Conservation (phyloP, 2,329 filamentous ascomycete genomes). For the Nigrospora oryzae region DNA sequence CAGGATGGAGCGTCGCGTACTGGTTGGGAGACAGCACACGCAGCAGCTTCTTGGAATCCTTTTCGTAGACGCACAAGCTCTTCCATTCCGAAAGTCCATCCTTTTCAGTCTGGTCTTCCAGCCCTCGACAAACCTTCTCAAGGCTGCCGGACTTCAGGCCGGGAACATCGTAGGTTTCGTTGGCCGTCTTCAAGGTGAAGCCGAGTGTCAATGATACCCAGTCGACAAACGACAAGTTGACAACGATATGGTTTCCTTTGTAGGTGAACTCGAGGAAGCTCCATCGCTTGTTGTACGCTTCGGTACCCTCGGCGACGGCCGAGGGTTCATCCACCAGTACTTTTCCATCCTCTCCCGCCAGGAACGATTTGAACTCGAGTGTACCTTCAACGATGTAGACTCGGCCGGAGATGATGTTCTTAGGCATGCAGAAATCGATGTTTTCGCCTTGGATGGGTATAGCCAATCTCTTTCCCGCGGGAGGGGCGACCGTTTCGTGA, state of each 20-base stretch:
- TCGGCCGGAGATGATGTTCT: too few relatives aligned
- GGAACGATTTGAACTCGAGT: too few relatives aligned
- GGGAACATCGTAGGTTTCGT: conserved; percentile 12
- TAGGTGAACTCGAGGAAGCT: conserved; percentile 38
- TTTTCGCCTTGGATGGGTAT: too few relatives aligned
- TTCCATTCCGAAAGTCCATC: conserved; percentile 34
- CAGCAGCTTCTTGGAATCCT: conserved; percentile 21
- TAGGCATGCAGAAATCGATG: too few relatives aligned
- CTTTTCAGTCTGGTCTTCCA: conserved; percentile 23
- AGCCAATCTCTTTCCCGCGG: too few relatives aligned
- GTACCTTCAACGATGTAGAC: too few relatives aligned
- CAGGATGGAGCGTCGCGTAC: conserved; percentile 11
- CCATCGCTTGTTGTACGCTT: too few relatives aligned
- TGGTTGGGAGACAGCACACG: conserved; percentile 36
- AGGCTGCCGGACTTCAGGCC: conserved; percentile 24
- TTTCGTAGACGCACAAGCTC: conserved; percentile 24
- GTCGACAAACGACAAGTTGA: conserved; percentile 44
- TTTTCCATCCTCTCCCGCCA: too few relatives aligned
- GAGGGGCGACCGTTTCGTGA: too few relatives aligned
- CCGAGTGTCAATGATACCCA: conserved; percentile 43
- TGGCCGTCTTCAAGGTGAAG: conserved; percentile 30
- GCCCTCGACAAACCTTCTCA: conserved; percentile 28
- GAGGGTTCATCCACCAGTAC: too few relatives aligned
- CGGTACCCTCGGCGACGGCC: too few relatives aligned
- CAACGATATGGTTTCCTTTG: conserved; percentile 25